These are phyloP conservation scores for Ophiognomonia clavigignenti-juglandacearum DNA, from an alignment of 2,329 filamentous ascomycete genomes.

Conservation along the genomic window DNA sequence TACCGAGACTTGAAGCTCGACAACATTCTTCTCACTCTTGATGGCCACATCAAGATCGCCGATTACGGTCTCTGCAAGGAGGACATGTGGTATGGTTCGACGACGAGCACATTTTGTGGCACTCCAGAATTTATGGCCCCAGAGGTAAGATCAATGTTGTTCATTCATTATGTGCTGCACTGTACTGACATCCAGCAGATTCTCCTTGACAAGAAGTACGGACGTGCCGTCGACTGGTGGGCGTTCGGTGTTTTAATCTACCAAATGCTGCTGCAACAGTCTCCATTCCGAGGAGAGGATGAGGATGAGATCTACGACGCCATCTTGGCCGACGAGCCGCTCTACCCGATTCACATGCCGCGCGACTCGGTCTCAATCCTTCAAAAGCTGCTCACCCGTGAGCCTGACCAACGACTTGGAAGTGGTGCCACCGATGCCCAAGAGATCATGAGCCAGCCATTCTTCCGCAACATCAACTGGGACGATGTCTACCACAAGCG, in stretches of 20 bases:
- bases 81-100: slow-evolving; percentile 98
- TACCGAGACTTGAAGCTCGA: slow-evolving; percentile 94
- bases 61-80: slow-evolving; percentile 99
- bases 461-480: slow-evolving; percentile 98
- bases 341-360: slow-evolving; percentile 99
- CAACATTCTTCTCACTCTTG: slow-evolving; percentile 87
- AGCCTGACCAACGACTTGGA: slow-evolving; percentile 87
- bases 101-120: slow-evolving; percentile 96
- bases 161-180: background rate
- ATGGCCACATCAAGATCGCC: slow-evolving; percentile 97
- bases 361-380: slow-evolving; percentile 95
- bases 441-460: slow-evolving; percentile 97
- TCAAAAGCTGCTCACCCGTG: slow-evolving; percentile 92
- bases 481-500: slow-evolving; percentile 98
- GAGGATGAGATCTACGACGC: slow-evolving; percentile 99
- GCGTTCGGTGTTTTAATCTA: slow-evolving; percentile 98
- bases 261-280: slow-evolving; percentile 98
- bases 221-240: slow-evolving; percentile 98
- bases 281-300: slow-evolving; percentile 96
- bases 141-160: slow-evolving; percentile 56
- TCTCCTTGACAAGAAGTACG: slow-evolving; percentile 96
- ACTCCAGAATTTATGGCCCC: slow-evolving; percentile 99
- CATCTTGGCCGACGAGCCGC: slow-evolving; percentile 91
- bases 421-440: slow-evolving; percentile 95
- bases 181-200: slow-evolving; percentile 51